A percentile compares a stretch with the other conserved stretches of the same genome.
Conservation (phyloP, 495 filamentous ascomycete genomes). For the Trichoderma reesei region DNA sequence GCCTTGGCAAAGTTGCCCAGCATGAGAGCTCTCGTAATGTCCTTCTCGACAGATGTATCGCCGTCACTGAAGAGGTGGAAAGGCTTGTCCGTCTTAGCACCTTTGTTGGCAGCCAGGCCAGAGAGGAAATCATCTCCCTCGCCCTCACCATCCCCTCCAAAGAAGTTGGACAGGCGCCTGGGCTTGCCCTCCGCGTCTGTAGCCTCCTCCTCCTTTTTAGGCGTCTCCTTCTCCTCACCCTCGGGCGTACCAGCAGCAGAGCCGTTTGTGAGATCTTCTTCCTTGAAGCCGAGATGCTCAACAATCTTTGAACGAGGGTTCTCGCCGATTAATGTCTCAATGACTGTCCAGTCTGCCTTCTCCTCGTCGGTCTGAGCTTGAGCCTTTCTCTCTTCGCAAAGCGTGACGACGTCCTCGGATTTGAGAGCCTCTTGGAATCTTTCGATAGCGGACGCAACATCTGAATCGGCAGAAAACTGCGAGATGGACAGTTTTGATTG, state of each 20-base stretch:
- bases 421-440: slow-evolving; percentile 77
- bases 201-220: slow-evolving; percentile 28
- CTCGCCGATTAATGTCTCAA: slow-evolving; percentile 75
- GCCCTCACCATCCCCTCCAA: slow-evolving; percentile 55
- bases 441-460: slow-evolving; percentile 72
- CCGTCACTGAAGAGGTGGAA: slow-evolving; percentile 63
- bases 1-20: slow-evolving; percentile 87
- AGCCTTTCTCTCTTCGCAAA: slow-evolving; percentile 71
- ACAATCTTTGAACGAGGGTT: slow-evolving; percentile 73
- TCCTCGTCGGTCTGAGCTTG: slow-evolving; percentile 75
- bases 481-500: slow-evolving; percentile 76
- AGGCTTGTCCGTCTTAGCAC: slow-evolving; percentile 41
- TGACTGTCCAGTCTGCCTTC: slow-evolving; percentile 89
- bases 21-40: slow-evolving; percentile 78
- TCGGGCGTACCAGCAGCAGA: slow-evolving; percentile 20
- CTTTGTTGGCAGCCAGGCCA: slow-evolving; percentile 45
- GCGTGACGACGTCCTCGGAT: slow-evolving; percentile 61
- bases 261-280: slow-evolving; percentile 45
- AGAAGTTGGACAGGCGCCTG: slow-evolving; percentile 65
- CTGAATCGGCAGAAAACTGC: slow-evolving; percentile 77
- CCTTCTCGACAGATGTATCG: slow-evolving; percentile 71
- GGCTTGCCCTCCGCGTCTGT: slow-evolving; percentile 33
- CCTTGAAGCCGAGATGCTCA: slow-evolving; percentile 78
- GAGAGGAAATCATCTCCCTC: slow-evolving; percentile 80
- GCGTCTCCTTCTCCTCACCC: slow-evolving; percentile 27